A percentile compares a stretch with the other conserved stretches of the same genome.
These are phyloP conservation scores for Coprinellus micaceus DNA, from an alignment of 768 basidiomycete genomes.

Conservation along the genomic window DNA sequence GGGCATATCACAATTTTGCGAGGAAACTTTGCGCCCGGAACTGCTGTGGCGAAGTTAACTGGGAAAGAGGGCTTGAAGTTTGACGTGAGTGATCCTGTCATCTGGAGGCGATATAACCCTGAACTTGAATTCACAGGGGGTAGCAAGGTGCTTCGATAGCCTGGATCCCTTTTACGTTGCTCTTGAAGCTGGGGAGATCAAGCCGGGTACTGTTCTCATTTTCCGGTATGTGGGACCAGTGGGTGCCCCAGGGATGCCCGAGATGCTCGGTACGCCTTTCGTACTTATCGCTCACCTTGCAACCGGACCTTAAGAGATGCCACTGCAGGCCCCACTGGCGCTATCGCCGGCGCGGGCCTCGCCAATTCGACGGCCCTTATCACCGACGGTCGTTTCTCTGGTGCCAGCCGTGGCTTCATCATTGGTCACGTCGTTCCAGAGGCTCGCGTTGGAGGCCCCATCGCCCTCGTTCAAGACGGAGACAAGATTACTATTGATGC, in stretches of 20 bases:
- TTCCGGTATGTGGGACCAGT: conserved; percentile 89
- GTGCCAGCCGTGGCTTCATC: conserved; percentile 59
- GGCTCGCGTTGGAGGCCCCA: conserved; percentile 80
- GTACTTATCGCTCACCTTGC: not conserved
- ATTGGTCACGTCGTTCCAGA: conserved; percentile 58
- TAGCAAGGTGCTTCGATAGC: conserved; percentile 77
- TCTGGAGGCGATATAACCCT: not conserved
- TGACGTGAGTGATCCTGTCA: conserved; percentile 44
- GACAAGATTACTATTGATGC: conserved; percentile 76
- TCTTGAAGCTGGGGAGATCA: conserved; percentile 72
- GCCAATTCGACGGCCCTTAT: conserved; percentile 75
- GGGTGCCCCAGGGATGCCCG: conserved; percentile 91
- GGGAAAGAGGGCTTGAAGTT: conserved; percentile 88
- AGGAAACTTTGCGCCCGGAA: conserved; percentile 85
- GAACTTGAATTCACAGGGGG: conserved; percentile 41
- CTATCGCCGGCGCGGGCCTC: conserved; percentile 81
- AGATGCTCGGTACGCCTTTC: conserved; percentile 47
- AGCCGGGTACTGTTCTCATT: conserved; percentile 69
- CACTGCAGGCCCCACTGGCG: conserved; percentile 69
- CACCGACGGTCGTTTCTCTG: conserved; percentile 88
- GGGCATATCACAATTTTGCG: conserved; percentile 86
- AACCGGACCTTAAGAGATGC: not conserved
- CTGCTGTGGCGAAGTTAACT: conserved; percentile 89
- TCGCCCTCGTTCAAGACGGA: conserved; percentile 82
- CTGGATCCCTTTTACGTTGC: conserved; percentile 70